A percentile compares a stretch with the other conserved stretches of the same genome.
Evolutionary conservation across 805 yeast species (phyloP).

Genomic region (Kluyveromyces starmeri): DNA sequence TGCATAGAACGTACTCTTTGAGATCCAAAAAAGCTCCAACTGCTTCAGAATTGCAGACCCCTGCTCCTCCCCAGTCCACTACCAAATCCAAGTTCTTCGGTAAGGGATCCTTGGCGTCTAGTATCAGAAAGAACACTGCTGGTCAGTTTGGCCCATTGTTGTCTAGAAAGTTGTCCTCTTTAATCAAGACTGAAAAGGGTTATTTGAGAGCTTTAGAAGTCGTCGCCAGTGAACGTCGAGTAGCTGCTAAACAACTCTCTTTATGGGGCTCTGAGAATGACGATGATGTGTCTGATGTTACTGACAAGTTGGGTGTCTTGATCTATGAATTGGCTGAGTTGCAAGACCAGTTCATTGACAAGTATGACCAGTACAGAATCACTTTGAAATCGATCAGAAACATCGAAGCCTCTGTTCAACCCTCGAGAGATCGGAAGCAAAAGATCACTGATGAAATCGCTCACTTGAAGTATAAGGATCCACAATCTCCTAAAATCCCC

Average conservation of each 20-base stretch:
- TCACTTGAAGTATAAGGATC: slow-evolving; percentile 95
- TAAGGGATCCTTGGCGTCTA: slow-evolving; percentile 55
- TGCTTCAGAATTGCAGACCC: slow-evolving; percentile 69
- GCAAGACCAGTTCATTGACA: slow-evolving; percentile 96
- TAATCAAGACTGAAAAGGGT: slow-evolving; percentile 94
- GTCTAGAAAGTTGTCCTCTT: slow-evolving; percentile 81
- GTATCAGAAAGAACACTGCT: slow-evolving; percentile 75
- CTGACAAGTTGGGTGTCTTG: slow-evolving; percentile 94
- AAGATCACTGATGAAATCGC: slow-evolving; percentile 97
- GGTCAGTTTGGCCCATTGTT: slow-evolving; percentile 93
- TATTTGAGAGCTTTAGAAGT: slow-evolving; percentile 90
- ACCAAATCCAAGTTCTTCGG: slow-evolving; percentile 72
- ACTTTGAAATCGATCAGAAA: slow-evolving; percentile 90
- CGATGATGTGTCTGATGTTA: slow-evolving; percentile 93
- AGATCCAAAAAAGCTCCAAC: slow-evolving; percentile 76
- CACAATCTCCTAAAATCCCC: slow-evolving; percentile 90
- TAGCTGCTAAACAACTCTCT: slow-evolving; percentile 92
- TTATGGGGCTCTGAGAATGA: slow-evolving; percentile 98
- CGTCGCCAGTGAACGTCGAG: slow-evolving; percentile 88
- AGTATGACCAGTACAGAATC: slow-evolving; percentile 95
- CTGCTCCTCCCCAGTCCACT: slow-evolving; percentile 74
- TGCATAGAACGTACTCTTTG: slow-evolving; percentile 82
- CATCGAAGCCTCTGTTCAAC: slow-evolving; percentile 96
- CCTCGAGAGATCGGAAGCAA: slow-evolving; percentile 95
- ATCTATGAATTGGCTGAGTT: slow-evolving; percentile 95